phyloP scores from a whole-genome alignment of 106 monocot genomes.

The Triglochin maritima region DNA sequence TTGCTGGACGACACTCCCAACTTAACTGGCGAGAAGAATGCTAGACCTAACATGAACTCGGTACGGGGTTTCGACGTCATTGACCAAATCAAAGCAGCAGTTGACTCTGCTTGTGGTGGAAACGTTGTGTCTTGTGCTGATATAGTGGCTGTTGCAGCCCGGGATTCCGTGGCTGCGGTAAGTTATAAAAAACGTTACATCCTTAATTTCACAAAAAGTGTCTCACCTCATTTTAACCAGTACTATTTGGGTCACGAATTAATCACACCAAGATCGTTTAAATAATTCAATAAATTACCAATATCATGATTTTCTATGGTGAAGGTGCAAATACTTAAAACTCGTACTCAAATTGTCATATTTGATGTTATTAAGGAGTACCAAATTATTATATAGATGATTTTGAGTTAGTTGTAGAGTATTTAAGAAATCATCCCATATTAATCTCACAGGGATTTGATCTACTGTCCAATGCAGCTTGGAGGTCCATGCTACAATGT shows the following conservation, averaged over 20 bases:
- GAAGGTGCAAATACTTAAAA: not conserved
- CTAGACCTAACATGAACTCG: slow-evolving; percentile 30
- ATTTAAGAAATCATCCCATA: not conserved
- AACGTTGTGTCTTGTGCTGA: slow-evolving; percentile 47
- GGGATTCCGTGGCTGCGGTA: slow-evolving; percentile 37
- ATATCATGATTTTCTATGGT: not conserved
- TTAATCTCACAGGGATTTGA: not conserved
- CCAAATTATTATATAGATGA: too few species aligned
- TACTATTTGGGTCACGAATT: too few species aligned
- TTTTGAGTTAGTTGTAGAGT: too few species aligned
- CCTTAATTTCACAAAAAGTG: too few species aligned
- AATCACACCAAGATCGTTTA: too few species aligned
- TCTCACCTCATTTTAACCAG: too few species aligned
- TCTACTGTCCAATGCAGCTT: slow-evolving; percentile 21
- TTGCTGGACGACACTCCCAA: slow-evolving; percentile 13
- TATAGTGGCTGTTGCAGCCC: slow-evolving; percentile 42
- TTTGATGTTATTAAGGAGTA: too few species aligned
- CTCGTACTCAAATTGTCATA: not conserved
- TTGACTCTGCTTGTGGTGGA: slow-evolving; percentile 16
- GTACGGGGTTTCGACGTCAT: slow-evolving; percentile 41
- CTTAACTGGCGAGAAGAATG: slow-evolving; percentile 17
- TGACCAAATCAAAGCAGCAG: slow-evolving; percentile 29
- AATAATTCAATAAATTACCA: too few species aligned
- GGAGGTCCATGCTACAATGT: slow-evolving; percentile 57
- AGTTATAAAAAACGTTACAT: not conserved